phyloP scores from a whole-genome alignment of 2,329 filamentous ascomycete genomes.

The Phoma sp. region DNA sequence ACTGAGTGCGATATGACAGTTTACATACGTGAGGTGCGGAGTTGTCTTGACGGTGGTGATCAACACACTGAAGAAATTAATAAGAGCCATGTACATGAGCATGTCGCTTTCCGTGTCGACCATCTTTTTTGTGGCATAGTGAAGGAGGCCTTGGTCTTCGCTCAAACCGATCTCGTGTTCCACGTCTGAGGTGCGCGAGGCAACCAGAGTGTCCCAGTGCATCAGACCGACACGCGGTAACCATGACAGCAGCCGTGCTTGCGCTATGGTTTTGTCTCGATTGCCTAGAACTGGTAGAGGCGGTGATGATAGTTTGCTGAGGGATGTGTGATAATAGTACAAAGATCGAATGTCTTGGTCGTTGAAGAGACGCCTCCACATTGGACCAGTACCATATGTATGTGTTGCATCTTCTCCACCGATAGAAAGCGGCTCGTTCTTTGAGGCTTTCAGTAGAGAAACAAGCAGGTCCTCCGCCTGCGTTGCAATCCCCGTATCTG shows the following conservation, averaged over 20 bases:
- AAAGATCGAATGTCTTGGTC: slow-evolving; percentile 65
- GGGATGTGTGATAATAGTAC: slow-evolving; percentile 63
- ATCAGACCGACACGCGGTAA: slow-evolving; percentile 60
- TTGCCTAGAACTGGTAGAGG: slow-evolving; percentile 51
- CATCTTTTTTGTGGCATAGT: slow-evolving; percentile 63
- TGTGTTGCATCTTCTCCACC: slow-evolving; percentile 32
- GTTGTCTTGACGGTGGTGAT: slow-evolving; percentile 51
- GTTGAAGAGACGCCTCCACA: slow-evolving; percentile 68
- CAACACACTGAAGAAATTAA: slow-evolving; percentile 64
- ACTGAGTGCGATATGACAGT: background rate
- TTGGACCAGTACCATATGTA: slow-evolving; percentile 47
- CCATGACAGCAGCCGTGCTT: slow-evolving; percentile 66
- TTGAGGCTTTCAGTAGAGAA: slow-evolving; percentile 57
- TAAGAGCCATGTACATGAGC: slow-evolving; percentile 65
- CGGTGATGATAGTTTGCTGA: slow-evolving; percentile 45
- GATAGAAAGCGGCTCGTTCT: slow-evolving; percentile 51
- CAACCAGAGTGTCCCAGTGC: slow-evolving; percentile 61
- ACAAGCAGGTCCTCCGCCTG: slow-evolving; percentile 61
- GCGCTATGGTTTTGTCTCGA: slow-evolving; percentile 63
- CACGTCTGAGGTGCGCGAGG: slow-evolving; percentile 59
- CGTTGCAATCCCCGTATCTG: slow-evolving; percentile 62
- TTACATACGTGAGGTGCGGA: slow-evolving; percentile 38
- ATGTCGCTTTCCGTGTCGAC: slow-evolving; percentile 63
- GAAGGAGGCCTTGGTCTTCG: slow-evolving; percentile 54
- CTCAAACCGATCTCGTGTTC: slow-evolving; percentile 52